These are phyloP conservation scores for Phycomyces blakesleeanus DNA, from an alignment of 192 early-diverging fungal genomes.

Conservation along the genomic window DNA sequence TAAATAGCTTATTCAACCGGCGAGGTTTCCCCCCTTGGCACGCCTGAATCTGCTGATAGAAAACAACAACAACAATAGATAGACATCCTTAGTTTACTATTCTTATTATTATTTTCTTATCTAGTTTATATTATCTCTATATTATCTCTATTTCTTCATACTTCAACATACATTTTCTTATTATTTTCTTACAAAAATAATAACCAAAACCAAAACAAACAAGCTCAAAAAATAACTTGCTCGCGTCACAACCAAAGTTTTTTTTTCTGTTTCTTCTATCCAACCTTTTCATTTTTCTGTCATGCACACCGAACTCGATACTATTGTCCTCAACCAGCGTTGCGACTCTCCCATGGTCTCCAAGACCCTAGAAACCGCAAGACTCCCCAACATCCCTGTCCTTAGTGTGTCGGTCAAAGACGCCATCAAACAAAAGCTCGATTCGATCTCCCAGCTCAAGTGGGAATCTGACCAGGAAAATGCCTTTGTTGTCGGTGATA, in stretches of 20 bases:
- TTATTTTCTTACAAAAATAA: too few relatives aligned
- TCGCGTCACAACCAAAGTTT: too few relatives aligned
- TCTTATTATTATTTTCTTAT: too few relatives aligned
- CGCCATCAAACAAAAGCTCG: conserved; percentile 33
- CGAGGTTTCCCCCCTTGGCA: conserved; percentile 32
- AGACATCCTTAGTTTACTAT: conserved; percentile 10
- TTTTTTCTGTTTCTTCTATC: conserved; percentile 15
- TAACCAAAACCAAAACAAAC: too few relatives aligned
- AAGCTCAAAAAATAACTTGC: too few relatives aligned
- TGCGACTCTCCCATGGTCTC: not conserved
- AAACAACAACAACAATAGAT: too few relatives aligned
- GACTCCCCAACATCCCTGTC: conserved; percentile 5
- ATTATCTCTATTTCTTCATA: too few relatives aligned
- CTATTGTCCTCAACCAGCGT: conserved; percentile 11
- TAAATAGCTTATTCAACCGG: conserved; percentile 32
- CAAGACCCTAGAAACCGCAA: not conserved
- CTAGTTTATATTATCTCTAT: too few relatives aligned
- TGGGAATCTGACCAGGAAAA: conserved; percentile 69
- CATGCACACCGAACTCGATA: conserved; percentile 27
- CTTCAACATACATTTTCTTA: too few relatives aligned
- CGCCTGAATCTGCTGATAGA: conserved; percentile 24
- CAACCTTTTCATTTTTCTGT: conserved; percentile 7
- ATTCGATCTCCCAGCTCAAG: conserved; percentile 32
- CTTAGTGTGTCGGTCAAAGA: conserved; percentile 12
- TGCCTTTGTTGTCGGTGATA: conserved; percentile 93